A percentile compares a stretch with the other conserved stretches of the same genome.
Evolutionary conservation across 2,329 filamentous ascomycete species (phyloP).

Genomic region (Pseudogymnoascus sp.): DNA sequence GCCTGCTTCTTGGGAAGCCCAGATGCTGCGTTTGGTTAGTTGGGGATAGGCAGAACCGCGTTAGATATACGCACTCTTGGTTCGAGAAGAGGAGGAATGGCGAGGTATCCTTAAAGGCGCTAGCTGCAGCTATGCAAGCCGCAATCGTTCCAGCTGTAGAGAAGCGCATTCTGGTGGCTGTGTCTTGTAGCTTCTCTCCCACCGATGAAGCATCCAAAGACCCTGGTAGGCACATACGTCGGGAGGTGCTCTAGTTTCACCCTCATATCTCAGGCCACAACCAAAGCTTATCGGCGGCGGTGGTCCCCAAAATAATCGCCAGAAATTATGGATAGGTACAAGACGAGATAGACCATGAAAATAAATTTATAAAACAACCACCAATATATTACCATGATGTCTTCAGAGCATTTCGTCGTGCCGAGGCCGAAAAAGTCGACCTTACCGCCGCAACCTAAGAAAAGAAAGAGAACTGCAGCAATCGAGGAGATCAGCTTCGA

Average conservation of each 20-base stretch:
- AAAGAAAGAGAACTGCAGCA: constrained; percentile 51
- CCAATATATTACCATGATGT: constrained; percentile 8
- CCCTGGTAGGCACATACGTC: constrained; percentile 7
- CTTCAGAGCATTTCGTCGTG: constrained; percentile 42
- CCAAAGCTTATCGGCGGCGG: not conserved
- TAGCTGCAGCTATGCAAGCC: constrained; percentile 49
- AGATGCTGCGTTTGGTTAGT: constrained; percentile 4
- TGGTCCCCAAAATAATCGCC: constrained; percentile 6
- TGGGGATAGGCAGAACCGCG: not conserved
- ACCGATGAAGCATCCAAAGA: constrained; percentile 1
- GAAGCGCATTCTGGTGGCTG: constrained; percentile 44
- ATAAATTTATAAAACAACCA: constrained; percentile 4
- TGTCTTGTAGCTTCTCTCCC: constrained; percentile 4
- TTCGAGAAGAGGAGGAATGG: constrained; percentile 87
- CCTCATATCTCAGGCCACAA: not conserved
- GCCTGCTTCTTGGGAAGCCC: not conserved
- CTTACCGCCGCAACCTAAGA: constrained; percentile 56
- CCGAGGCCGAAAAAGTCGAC: constrained; percentile 51
- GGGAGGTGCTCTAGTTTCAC: not conserved
- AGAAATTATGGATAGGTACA: constrained; percentile 7
- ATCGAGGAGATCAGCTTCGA: constrained; percentile 86
- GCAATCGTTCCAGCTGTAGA: constrained; percentile 44
- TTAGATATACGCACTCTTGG: constrained; percentile 54
- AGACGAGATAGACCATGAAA: constrained; percentile 8
- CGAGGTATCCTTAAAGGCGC: constrained; percentile 78